These are phyloP conservation scores for Arxiozyma telluris DNA, from an alignment of 1,139 yeast species.

Conservation along the genomic window DNA sequence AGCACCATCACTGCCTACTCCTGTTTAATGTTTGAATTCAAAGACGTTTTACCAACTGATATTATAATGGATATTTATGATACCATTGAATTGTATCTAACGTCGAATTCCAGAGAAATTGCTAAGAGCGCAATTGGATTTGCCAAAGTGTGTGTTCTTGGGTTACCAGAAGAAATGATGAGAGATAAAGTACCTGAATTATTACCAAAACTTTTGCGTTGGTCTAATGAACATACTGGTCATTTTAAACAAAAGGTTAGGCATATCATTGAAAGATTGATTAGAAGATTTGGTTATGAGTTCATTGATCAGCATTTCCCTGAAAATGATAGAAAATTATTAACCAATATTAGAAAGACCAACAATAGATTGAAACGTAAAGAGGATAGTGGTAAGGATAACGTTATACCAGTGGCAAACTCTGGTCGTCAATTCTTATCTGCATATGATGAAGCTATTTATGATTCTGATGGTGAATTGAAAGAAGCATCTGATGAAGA, in stretches of 20 bases:
- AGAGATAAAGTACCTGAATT: slow-evolving; percentile 57
- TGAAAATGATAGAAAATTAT: slow-evolving; percentile 73
- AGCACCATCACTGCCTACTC: slow-evolving; percentile 90
- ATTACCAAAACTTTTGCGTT: slow-evolving; percentile 64
- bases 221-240: slow-evolving; percentile 95
- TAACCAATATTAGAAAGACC: slow-evolving; percentile 76
- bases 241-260: slow-evolving; percentile 89
- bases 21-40: slow-evolving; percentile 80
- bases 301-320: slow-evolving; percentile 75
- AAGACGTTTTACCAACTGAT: slow-evolving; percentile 47
- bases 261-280: slow-evolving; percentile 83
- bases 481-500: slow-evolving; percentile 33
- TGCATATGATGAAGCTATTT: slow-evolving; percentile 75
- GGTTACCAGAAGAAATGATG: slow-evolving; percentile 74
- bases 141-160: slow-evolving; percentile 79
- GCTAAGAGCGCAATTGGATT: slow-evolving; percentile 93
- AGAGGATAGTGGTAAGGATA: slow-evolving; percentile 32
- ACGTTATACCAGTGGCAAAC: slow-evolving; percentile 17
- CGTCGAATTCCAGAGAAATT: slow-evolving; percentile 85
- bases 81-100: slow-evolving; percentile 84
- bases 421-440: slow-evolving; percentile 49
- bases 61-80: slow-evolving; percentile 65
- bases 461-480: slow-evolving; percentile 26
- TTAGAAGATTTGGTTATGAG: slow-evolving; percentile 83
- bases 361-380: slow-evolving; percentile 76